Percentiles rank a stretch among this genome's conserved stretches.
Evolutionary conservation across 2,329 filamentous ascomycete species (phyloP).

Genomic region (Pseudocercospora pini-densiflorae): DNA sequence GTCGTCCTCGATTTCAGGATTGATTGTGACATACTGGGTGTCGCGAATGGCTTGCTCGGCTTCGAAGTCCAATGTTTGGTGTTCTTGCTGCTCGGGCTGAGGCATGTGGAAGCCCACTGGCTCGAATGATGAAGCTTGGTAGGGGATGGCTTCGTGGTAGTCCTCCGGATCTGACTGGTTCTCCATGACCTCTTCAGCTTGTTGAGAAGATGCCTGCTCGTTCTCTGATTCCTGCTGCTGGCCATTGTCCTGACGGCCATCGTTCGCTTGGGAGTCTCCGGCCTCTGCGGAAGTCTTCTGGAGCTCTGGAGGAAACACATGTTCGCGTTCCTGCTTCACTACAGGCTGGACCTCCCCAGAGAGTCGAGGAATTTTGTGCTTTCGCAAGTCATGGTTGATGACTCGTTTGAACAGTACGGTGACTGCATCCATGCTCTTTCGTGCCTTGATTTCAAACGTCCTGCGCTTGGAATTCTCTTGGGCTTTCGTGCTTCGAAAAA

Average conservation of each 20-base stretch:
- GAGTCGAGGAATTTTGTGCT: not conserved
- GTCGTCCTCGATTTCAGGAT: slow-evolving; percentile 1
- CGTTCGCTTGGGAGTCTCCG: too few species aligned
- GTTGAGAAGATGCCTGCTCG: too few species aligned
- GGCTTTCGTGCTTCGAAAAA: not conserved
- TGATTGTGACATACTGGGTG: not conserved
- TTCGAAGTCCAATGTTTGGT: not conserved
- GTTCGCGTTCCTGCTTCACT: not conserved
- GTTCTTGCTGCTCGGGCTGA: not conserved
- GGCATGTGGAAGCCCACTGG: too few species aligned
- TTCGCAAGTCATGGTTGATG: not conserved
- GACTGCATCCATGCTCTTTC: not conserved
- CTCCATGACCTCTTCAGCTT: too few species aligned
- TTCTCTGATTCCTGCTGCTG: not conserved
- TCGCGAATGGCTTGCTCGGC: not conserved
- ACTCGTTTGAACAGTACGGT: not conserved
- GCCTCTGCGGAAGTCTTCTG: too few species aligned
- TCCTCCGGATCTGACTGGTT: too few species aligned
- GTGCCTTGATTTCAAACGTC: not conserved
- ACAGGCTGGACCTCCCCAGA: not conserved
- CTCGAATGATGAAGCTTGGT: too few species aligned
- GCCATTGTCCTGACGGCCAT: too few species aligned
- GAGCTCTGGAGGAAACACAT: not conserved
- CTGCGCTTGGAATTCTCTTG: not conserved
- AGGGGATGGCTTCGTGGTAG: too few species aligned